These are phyloP conservation scores for Exobasidium cylindrosporum DNA, from an alignment of 1,284 basidiomycete genomes.

Conservation along the genomic window DNA sequence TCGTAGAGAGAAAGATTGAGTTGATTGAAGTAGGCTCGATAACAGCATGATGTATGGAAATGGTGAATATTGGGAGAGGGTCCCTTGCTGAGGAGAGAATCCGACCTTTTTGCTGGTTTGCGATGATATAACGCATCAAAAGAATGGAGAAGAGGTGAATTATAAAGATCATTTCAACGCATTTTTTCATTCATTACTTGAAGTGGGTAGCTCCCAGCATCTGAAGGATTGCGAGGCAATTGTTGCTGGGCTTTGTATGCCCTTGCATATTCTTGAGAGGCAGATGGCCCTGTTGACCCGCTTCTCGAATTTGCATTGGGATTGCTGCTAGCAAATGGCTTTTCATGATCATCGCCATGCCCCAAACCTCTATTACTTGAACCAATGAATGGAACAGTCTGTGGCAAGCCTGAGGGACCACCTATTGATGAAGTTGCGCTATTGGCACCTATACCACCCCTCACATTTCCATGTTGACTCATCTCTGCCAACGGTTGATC, in stretches of 20 bases:
- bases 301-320: not conserved
- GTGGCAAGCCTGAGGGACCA: not conserved
- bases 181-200: constrained; percentile 6
- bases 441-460: constrained; percentile 2
- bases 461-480: constrained; percentile 3
- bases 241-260: constrained; percentile 1
- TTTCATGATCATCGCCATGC: not conserved
- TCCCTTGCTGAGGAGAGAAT: too few species aligned
- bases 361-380: not conserved
- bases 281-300: not conserved
- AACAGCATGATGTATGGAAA: not conserved
- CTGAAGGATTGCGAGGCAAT: not conserved
- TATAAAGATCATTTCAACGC: not conserved
- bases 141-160: too few species aligned
- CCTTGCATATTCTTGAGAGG: constrained; percentile 9
- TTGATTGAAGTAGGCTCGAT: constrained; percentile 1
- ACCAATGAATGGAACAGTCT: not conserved
- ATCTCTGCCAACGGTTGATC: constrained; percentile 45
- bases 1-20: too few species aligned
- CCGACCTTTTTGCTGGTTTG: too few species aligned
- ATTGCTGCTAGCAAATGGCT: not conserved
- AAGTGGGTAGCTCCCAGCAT: not conserved
- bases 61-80: too few species aligned
- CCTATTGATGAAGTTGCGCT: constrained; percentile 10
- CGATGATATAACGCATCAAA: too few species aligned